These are phyloP conservation scores for Larix sibirica DNA, from an alignment of 83 land plant species.

Conservation along the genomic window DNA sequence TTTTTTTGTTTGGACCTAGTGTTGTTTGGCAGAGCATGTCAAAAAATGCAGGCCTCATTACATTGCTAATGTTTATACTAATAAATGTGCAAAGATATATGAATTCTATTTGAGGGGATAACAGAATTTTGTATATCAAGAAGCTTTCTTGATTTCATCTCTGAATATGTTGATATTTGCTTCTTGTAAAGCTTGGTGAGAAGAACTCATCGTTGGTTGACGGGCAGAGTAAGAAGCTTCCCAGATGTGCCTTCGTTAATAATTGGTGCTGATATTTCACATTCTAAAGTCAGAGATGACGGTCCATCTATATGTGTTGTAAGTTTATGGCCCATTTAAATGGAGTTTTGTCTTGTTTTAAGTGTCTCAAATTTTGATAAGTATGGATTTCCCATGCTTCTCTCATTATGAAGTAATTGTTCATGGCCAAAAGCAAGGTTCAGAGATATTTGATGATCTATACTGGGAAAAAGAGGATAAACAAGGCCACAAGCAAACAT, in stretches of 20 bases:
- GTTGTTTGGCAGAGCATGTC: conserved; percentile 24
- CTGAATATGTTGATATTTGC: neutral
- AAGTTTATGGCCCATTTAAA: neutral
- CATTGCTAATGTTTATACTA: conserved; percentile 29
- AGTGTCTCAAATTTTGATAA: conserved; percentile 17
- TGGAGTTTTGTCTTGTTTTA: no score
- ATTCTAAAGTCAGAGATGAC: conserved; percentile 28
- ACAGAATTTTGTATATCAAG: neutral
- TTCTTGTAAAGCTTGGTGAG: conserved; percentile 16
- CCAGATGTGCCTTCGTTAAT: conserved; percentile 23
- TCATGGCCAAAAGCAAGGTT: conserved; percentile 13
- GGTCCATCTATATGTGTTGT: conserved; percentile 27
- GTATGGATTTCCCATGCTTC: conserved; percentile 32
- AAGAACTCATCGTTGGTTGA: conserved; percentile 19
- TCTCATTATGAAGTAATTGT: conserved; percentile 31
- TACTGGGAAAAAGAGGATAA: conserved; percentile 33
- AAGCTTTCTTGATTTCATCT: neutral
- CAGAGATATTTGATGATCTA: conserved; percentile 24
- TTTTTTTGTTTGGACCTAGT: conserved; percentile 22
- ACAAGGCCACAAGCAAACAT: conserved; percentile 15
- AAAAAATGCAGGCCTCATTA: conserved; percentile 19
- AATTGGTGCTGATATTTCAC: conserved; percentile 33
- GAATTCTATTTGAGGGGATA: neutral
- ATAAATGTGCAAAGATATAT: conserved; percentile 29
- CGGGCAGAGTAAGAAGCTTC: conserved; percentile 13